Percentiles rank a stretch among this genome's conserved stretches.
Evolutionary conservation across 257 asterid species (phyloP).

Genomic region (Fraxinus quadrangulata): DNA sequence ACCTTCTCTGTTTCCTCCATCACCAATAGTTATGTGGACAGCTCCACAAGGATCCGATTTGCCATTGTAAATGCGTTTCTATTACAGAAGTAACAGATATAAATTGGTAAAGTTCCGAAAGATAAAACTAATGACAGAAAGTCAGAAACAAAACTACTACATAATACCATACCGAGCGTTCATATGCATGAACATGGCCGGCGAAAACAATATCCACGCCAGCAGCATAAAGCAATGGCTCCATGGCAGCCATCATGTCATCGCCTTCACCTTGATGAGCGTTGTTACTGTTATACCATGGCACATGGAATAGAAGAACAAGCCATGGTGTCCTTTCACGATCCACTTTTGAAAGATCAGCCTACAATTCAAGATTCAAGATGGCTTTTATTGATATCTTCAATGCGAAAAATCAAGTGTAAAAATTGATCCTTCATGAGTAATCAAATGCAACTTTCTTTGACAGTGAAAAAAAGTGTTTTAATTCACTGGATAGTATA

Average conservation of each 20-base stretch:
- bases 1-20: slow-evolving; percentile 96
- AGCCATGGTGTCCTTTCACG: slow-evolving; percentile 84
- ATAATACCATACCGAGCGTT: slow-evolving; percentile 66
- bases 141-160: not conserved
- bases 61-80: slow-evolving; percentile 67
- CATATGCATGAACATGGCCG: slow-evolving; percentile 98
- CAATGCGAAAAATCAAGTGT: not conserved
- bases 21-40: slow-evolving; percentile 89
- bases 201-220: slow-evolving; percentile 68
- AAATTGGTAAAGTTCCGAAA: slow-evolving; percentile 12
- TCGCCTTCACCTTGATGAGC: slow-evolving; percentile 96
- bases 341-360: slow-evolving; percentile 69
- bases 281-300: slow-evolving; percentile 89
- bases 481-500: not conserved
- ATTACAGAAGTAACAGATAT: slow-evolving; percentile 29
- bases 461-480: not conserved
- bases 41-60: slow-evolving; percentile 71
- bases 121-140: slow-evolving; percentile 4
- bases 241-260: slow-evolving; percentile 79
- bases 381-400: slow-evolving; percentile 12
- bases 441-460: not conserved
- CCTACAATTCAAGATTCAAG: slow-evolving; percentile 45
- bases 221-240: slow-evolving; percentile 71
- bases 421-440: slow-evolving; percentile 6
- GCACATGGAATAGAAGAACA: slow-evolving; percentile 72